Conservation (phyloP, 2,329 filamentous ascomycete species). For the Hypoxylon sp. region DNA sequence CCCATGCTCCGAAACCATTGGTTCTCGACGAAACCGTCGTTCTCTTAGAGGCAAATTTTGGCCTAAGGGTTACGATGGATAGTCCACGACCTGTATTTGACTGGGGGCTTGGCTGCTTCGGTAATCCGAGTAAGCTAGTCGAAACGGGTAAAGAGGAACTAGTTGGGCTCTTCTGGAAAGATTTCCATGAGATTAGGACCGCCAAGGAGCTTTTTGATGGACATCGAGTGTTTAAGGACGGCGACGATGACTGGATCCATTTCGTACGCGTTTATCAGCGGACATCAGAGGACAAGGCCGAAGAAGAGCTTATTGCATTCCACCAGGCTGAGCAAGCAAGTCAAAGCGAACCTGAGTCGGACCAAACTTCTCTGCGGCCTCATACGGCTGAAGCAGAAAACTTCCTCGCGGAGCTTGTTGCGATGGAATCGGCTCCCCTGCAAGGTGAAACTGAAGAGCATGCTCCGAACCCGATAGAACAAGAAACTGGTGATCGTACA, state of each 20-base stretch:
- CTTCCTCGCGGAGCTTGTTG: slow-evolving; percentile 33
- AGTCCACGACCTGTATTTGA: slow-evolving; percentile 29
- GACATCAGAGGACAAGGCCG: slow-evolving; percentile 2
- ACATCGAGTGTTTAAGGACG: not conserved
- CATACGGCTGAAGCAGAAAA: slow-evolving; percentile 3
- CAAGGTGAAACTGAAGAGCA: not conserved
- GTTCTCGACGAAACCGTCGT: not conserved
- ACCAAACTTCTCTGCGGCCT: not conserved
- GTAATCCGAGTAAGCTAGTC: slow-evolving; percentile 24
- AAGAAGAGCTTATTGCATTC: slow-evolving; percentile 16
- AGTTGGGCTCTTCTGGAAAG: slow-evolving; percentile 1
- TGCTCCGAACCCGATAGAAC: slow-evolving; percentile 7
- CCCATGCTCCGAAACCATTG: slow-evolving; percentile 10
- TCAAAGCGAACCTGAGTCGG: not conserved
- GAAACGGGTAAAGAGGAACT: slow-evolving; percentile 26
- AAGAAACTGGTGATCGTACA: slow-evolving; percentile 1
- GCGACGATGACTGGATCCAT: slow-evolving; percentile 27
- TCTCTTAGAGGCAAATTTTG: slow-evolving; percentile 13
- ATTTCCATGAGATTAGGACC: slow-evolving; percentile 17
- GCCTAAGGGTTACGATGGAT: not conserved
- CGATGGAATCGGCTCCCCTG: slow-evolving; percentile 34
- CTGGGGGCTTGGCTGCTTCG: slow-evolving; percentile 40
- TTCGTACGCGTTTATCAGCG: slow-evolving; percentile 11
- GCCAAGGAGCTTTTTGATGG: slow-evolving; percentile 24
- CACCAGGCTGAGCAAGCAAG: not conserved